Conservation (phyloP, 1,139 yeast genomes). For the Chernovozyma sophiae-reginae region DNA sequence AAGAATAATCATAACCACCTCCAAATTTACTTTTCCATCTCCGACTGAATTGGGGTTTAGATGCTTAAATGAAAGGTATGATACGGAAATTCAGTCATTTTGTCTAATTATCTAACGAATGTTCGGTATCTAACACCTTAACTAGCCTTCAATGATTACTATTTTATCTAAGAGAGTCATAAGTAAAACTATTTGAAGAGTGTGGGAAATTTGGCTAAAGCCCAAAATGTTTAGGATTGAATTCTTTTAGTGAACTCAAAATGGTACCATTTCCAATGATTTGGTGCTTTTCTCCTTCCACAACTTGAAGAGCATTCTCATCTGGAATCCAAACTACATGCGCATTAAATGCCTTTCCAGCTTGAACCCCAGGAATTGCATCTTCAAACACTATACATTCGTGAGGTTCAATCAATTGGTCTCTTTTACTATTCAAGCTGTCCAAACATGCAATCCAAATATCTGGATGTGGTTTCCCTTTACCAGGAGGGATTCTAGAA, state of each 20-base stretch:
- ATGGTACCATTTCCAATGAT: constrained; percentile 58
- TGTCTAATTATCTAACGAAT: too few relatives aligned
- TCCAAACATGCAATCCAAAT: constrained; percentile 83
- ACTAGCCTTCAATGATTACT: too few relatives aligned
- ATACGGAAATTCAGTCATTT: too few relatives aligned
- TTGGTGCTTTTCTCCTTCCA: constrained; percentile 41
- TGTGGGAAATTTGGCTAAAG: too few relatives aligned
- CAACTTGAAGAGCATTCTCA: constrained; percentile 54
- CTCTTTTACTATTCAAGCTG: constrained; percentile 52
- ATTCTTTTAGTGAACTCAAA: constrained; percentile 46
- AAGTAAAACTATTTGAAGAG: too few relatives aligned
- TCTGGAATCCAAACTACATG: constrained; percentile 93
- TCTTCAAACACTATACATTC: constrained; percentile 93
- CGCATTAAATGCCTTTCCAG: constrained; percentile 84
- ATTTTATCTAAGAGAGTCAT: too few relatives aligned
- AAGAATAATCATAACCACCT: too few relatives aligned
- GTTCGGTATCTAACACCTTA: too few relatives aligned
- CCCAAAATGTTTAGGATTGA: constrained; percentile 50
- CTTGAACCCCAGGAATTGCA: constrained; percentile 82
- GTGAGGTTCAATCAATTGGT: constrained; percentile 29
- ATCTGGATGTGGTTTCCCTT: constrained; percentile 91
- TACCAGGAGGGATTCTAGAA: constrained; percentile 69
- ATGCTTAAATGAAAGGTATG: too few relatives aligned
- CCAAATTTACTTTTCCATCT: too few relatives aligned
- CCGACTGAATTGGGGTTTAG: too few relatives aligned